phyloP scores from a whole-genome alignment of 805 yeast species.

The Yarrowia yakushimensis region DNA sequence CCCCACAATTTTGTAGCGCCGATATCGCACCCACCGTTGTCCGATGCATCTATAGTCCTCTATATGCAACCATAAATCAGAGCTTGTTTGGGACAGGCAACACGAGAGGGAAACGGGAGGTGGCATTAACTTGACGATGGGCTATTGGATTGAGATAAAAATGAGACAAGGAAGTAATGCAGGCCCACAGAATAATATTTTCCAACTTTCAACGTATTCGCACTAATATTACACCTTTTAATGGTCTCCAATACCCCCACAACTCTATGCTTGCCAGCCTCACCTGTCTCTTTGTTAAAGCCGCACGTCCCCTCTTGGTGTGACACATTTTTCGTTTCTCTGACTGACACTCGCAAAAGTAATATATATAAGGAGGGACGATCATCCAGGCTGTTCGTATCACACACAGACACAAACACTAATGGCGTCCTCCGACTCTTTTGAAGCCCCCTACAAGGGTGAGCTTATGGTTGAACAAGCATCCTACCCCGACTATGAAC shows the following conservation, averaged over 20 bases:
- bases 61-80: not conserved
- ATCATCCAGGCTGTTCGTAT: too few relatives aligned
- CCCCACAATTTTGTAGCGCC: not conserved
- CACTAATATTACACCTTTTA: not conserved
- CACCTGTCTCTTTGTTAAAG: not conserved
- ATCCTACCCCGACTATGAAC: not conserved
- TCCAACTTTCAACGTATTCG: not conserved
- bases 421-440: conserved; percentile 14
- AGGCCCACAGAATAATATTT: too few relatives aligned
- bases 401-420: not conserved
- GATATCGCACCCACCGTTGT: not conserved
- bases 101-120: not conserved
- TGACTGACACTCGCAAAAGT: not conserved
- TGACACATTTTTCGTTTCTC: not conserved
- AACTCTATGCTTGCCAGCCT: not conserved
- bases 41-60: not conserved
- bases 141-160: not conserved
- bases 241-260: too few relatives aligned
- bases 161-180: too few relatives aligned
- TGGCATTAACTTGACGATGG: not conserved
- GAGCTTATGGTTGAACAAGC: not conserved
- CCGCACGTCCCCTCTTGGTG: not conserved
- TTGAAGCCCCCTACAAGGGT: conserved; percentile 17
- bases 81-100: not conserved
- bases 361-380: not conserved